These are phyloP conservation scores for Botrytis fabae DNA, from an alignment of 2,329 filamentous ascomycete species.

Conservation along the genomic window DNA sequence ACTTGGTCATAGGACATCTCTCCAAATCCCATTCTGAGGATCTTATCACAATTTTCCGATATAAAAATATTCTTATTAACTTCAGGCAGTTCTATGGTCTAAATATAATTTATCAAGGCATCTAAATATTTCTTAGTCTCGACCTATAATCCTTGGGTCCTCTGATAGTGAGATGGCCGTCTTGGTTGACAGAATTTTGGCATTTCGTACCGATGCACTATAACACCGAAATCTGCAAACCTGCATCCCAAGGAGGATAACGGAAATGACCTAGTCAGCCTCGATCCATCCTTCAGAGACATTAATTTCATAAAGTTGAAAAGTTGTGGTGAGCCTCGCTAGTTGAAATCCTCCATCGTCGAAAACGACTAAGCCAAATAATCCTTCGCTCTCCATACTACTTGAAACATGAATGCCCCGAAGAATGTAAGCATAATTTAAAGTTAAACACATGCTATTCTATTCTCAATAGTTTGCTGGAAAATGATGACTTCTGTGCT, in stretches of 20 bases:
- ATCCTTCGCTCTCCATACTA: background rate
- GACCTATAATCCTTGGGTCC: conserved; percentile 24
- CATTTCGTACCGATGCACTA: background rate
- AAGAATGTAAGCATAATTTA: background rate
- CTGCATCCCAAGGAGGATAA: background rate
- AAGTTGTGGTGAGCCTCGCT: background rate
- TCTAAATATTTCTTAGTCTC: conserved; percentile 8
- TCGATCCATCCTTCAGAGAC: background rate
- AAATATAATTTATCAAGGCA: background rate
- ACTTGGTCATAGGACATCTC: conserved; percentile 49
- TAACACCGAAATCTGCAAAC: background rate
- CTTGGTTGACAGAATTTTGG: conserved; percentile 1
- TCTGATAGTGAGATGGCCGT: conserved; percentile 23
- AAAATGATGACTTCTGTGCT: background rate
- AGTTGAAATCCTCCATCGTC: background rate
- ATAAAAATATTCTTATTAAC: conserved; percentile 70
- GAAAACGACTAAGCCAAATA: background rate
- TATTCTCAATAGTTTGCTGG: background rate
- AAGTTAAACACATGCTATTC: background rate
- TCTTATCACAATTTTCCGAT: conserved; percentile 93
- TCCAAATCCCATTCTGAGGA: conserved; percentile 45
- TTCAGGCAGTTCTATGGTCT: background rate
- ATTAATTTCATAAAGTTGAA: background rate
- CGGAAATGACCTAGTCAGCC: background rate
- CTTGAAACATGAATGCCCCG: background rate